phyloP scores from a whole-genome alignment of 495 filamentous ascomycete genomes.

The Glonium stellatum region DNA sequence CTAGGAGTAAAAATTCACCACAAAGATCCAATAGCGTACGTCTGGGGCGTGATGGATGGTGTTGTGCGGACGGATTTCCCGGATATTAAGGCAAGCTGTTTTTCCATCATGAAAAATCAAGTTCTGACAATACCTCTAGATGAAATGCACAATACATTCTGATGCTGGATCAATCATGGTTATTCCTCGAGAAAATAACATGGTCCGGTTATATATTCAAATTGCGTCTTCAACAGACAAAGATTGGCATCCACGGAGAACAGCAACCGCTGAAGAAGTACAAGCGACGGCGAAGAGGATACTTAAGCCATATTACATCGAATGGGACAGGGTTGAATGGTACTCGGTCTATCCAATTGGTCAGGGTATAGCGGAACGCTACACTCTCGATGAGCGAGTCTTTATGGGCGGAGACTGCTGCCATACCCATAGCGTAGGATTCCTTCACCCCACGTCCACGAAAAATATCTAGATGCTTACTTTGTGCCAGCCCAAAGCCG shows the following conservation, averaged over 20 bases:
- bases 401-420: conserved; percentile 60
- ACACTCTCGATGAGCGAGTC: conserved; percentile 53
- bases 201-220: conserved; percentile 43
- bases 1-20: conserved; percentile 53
- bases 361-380: conserved; percentile 62
- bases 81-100: conserved; percentile 40
- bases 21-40: conserved; percentile 57
- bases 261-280: conserved; percentile 50
- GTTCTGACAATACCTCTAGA: conserved; percentile 43
- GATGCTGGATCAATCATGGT: conserved; percentile 44
- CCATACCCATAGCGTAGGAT: conserved; percentile 51
- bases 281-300: conserved; percentile 55
- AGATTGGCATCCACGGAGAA: conserved; percentile 49
- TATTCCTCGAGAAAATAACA: conserved; percentile 41
- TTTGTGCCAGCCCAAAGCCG: conserved; percentile 54
- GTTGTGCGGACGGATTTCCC: conserved; percentile 41
- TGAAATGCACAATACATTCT: conserved; percentile 73
- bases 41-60: conserved; percentile 44
- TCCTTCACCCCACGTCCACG: neutral
- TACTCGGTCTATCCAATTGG: conserved; percentile 59
- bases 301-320: conserved; percentile 52
- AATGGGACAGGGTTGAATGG: conserved; percentile 54
- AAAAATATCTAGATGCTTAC: conserved; percentile 38
- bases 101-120: neutral
- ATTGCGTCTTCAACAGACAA: conserved; percentile 51